Evolutionary conservation across 345 rosid species (phyloP).

Genomic region (Salix viminalis): DNA sequence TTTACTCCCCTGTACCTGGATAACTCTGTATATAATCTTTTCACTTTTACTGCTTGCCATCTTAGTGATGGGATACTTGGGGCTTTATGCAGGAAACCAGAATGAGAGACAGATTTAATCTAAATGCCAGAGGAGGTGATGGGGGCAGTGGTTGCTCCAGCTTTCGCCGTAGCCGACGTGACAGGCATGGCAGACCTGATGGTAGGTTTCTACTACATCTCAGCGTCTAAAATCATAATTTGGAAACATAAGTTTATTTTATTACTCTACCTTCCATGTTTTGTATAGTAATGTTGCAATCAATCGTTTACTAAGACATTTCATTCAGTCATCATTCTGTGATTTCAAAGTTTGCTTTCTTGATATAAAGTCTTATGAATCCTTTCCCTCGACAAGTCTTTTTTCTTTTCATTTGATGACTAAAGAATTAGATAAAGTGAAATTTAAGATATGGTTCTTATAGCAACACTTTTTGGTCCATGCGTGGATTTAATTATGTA

Average conservation of each 20-base stretch:
- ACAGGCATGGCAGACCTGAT: slow-evolving; percentile 53
- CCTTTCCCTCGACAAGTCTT: not conserved
- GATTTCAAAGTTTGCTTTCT: not conserved
- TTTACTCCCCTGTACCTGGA: not conserved
- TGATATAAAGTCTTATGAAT: not conserved
- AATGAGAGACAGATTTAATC: slow-evolving; percentile 52
- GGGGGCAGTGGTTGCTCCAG: slow-evolving; percentile 65
- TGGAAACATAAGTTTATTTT: not conserved
- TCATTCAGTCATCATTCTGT: not conserved
- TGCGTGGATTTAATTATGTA: slow-evolving; percentile 27
- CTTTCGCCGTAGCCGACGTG: slow-evolving; percentile 44
- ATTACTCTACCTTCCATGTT: not conserved
- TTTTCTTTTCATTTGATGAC: not conserved
- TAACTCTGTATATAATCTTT: not conserved
- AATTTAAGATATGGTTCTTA: not conserved
- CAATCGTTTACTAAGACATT: not conserved
- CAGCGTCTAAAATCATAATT: not conserved
- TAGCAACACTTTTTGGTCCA: not conserved
- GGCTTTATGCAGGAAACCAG: slow-evolving; percentile 47
- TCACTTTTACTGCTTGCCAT: not conserved
- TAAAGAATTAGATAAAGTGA: not conserved
- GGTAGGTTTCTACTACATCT: slow-evolving; percentile 25
- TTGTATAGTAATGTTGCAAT: not conserved
- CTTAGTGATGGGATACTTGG: slow-evolving; percentile 1
- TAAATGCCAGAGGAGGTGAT: slow-evolving; percentile 59